A percentile compares a stretch with the other conserved stretches of the same genome.
These are phyloP conservation scores for Fusarium foetens DNA, from an alignment of 2,329 filamentous ascomycete species.

Conservation along the genomic window DNA sequence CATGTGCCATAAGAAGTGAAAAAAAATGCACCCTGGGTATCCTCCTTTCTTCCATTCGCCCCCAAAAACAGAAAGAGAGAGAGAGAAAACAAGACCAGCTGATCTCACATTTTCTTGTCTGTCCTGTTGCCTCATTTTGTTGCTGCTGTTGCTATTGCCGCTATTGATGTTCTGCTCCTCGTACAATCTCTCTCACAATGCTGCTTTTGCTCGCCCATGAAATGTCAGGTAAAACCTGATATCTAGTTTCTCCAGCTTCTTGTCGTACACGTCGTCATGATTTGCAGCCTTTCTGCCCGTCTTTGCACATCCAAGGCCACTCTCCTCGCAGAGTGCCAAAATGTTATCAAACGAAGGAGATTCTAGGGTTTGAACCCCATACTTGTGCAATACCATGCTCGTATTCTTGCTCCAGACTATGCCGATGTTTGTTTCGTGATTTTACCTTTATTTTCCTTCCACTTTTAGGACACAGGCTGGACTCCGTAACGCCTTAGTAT, in stretches of 20 bases:
- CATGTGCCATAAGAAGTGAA: constrained; percentile 33
- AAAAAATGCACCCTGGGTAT: constrained; percentile 42
- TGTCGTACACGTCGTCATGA: constrained; percentile 40
- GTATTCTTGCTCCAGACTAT: constrained; percentile 1
- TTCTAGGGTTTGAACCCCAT: constrained; percentile 23
- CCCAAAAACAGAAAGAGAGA: constrained; percentile 12
- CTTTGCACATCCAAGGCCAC: neutral
- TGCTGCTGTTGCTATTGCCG: neutral
- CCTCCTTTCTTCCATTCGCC: constrained; percentile 15
- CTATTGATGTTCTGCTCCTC: constrained; percentile 20
- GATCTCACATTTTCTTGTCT: constrained; percentile 3
- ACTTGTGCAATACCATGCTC: constrained; percentile 24
- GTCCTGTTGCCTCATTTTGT: constrained; percentile 2
- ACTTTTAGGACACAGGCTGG: constrained; percentile 2
- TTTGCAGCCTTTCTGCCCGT: constrained; percentile 1
- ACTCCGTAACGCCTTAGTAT: constrained; percentile 17
- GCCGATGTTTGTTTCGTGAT: constrained; percentile 1
- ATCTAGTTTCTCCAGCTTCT: constrained; percentile 19
- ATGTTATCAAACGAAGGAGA: constrained; percentile 36
- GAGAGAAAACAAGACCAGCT: constrained; percentile 1
- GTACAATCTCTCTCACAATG: constrained; percentile 34
- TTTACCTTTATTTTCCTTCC: constrained; percentile 1
- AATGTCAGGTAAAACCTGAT: neutral
- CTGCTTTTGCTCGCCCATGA: constrained; percentile 3
- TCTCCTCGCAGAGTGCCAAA: constrained; percentile 8